Base-by-base conservation (phyloP, 495 filamentous ascomycete genomes). In the Hypoxylon crocopeplum region DNA sequence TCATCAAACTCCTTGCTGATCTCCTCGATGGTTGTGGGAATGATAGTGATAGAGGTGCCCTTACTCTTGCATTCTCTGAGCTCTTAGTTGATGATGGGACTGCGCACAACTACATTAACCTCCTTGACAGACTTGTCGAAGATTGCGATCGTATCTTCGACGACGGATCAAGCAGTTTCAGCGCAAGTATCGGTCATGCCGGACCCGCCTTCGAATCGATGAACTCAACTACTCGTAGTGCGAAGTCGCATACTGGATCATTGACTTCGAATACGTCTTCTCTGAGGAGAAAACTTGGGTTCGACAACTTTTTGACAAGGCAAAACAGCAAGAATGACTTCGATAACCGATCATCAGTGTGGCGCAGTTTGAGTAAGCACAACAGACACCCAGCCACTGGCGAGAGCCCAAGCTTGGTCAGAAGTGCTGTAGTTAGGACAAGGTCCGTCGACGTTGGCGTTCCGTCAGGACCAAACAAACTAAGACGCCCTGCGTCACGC, bases 21-120 rank as follows among this genome's bases (percentile, higher is more conserved):
- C 81, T 98, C 12, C 83, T 97, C 10, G 93, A 97, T 56, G 93
- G 90, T n/a, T 96, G 93, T 57, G 89, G 88, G 8, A 96, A 94
- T 69, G 94, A 97, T 66, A 90, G 91, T 40, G 93, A 97, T 69
- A 85, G 93, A 27, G 94, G 94, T 21, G 90, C 90, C 40, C 73
- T 98, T 64, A 97, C 91, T 1, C 86, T 89, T 21, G 91, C 91
- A 11, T 97, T 98, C 75, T 87, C 93, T 1, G 94, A 97, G 64
- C 77, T 97, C 41, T 77, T 98, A 8, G 87, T 92, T 3, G 81
- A 86, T 30, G 86, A 93, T 56, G 88, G 87, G 7, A 85, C 84
- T 59, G 84, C 93, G 7, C 86, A 89, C 53, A 83, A 93, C 40
- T 94, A 92, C 66, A 91, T 98, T 59, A 92, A 92, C 24, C 79